phyloP scores from a whole-genome alignment of 169 alveolate genomes.

The Theileria sp. region DNA sequence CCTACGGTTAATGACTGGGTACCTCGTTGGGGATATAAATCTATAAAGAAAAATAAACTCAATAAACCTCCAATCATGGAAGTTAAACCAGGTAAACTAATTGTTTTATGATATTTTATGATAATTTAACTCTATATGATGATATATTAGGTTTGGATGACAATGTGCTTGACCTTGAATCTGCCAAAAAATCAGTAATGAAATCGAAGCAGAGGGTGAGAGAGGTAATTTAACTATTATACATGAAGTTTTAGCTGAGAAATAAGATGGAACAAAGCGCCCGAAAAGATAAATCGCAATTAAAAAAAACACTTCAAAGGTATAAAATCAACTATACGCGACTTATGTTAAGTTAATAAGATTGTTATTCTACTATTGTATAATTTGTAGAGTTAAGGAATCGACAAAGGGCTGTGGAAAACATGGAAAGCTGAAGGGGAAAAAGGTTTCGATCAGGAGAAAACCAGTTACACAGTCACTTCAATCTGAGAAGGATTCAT shows the following conservation, averaged over 20 bases:
- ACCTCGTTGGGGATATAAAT: conserved; percentile 78
- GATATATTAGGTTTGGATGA: conserved; percentile 11
- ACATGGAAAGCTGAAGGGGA: conserved; percentile 48
- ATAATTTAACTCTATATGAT: background rate
- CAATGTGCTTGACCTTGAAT: conserved; percentile 33
- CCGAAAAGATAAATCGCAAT: conserved; percentile 15
- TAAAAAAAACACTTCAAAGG: conserved; percentile 21
- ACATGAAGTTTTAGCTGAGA: conserved; percentile 36
- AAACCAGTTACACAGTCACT: conserved; percentile 40
- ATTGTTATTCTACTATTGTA: conserved; percentile 3
- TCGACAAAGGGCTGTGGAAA: conserved; percentile 55
- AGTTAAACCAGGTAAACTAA: conserved; percentile 45
- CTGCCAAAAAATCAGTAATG: conserved; percentile 27
- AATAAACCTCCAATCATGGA: conserved; percentile 57
- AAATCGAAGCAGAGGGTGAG: conserved; percentile 59
- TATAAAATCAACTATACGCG: background rate
- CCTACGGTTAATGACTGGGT: conserved; percentile 73
- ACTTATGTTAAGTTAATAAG: background rate
- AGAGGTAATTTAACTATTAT: conserved; percentile 27
- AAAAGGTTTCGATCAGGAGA: conserved; percentile 29
- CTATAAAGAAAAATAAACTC: conserved; percentile 46
- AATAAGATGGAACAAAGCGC: conserved; percentile 52
- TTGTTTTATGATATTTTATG: background rate
- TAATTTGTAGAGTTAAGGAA: conserved; percentile 18
- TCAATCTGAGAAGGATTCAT: conserved; percentile 37